phyloP scores from a whole-genome alignment of 805 yeast species.

The Spathaspora arborariae region DNA sequence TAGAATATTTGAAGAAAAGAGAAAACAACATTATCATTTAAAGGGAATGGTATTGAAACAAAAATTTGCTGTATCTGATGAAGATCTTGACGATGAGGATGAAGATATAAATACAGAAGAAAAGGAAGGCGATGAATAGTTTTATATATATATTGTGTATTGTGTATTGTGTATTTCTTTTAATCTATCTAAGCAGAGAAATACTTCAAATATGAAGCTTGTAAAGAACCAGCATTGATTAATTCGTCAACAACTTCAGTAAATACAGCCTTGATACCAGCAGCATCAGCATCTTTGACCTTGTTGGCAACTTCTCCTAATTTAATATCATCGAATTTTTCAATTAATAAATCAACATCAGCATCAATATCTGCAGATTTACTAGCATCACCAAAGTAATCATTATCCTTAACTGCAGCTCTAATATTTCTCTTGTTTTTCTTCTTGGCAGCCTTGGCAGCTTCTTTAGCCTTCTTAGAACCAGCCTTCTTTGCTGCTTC shows the following conservation, averaged over 20 bases:
- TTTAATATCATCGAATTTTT: conserved; percentile 73
- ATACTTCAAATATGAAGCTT: conserved; percentile 52
- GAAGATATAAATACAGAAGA: not conserved
- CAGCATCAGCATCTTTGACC: conserved; percentile 53
- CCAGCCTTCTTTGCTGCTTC: conserved; percentile 57
- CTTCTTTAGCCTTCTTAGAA: conserved; percentile 83
- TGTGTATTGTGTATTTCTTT: not conserved
- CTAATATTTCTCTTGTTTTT: conserved; percentile 91
- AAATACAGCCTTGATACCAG: conserved; percentile 58
- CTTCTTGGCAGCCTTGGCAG: conserved; percentile 97
- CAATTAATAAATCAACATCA: conserved; percentile 78
- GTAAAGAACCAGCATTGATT: conserved; percentile 50
- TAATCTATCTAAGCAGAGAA: conserved; percentile 21
- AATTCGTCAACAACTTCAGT: conserved; percentile 52
- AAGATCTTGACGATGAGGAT: conserved; percentile 16
- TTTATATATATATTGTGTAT: no score
- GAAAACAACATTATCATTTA: conserved; percentile 75
- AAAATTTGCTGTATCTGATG: conserved; percentile 23
- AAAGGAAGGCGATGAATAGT: not conserved
- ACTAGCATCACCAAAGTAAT: conserved; percentile 77
- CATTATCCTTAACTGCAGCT: conserved; percentile 74
- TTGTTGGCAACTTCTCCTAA: conserved; percentile 71
- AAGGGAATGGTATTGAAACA: conserved; percentile 46
- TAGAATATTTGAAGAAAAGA: conserved; percentile 66
- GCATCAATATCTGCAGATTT: conserved; percentile 66